These are phyloP conservation scores for Aspergillus carlsbadensis DNA, from an alignment of 495 filamentous ascomycete species.

Conservation along the genomic window DNA sequence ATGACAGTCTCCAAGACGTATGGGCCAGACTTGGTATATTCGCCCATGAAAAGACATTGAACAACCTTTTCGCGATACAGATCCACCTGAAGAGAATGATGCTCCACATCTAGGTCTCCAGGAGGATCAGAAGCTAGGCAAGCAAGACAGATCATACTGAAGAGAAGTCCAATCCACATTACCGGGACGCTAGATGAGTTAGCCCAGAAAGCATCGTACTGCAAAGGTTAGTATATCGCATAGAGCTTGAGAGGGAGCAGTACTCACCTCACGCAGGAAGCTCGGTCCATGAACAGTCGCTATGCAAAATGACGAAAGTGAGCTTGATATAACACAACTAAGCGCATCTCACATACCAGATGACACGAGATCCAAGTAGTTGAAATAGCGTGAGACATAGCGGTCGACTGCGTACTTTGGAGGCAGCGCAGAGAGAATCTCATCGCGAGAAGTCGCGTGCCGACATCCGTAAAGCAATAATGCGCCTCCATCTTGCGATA, in stretches of 20 bases:
- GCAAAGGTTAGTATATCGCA: neutral
- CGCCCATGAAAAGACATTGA: constrained; percentile 30
- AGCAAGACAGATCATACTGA: constrained; percentile 30
- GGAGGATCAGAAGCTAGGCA: constrained; percentile 7
- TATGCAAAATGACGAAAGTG: neutral
- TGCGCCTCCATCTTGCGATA: constrained; percentile 2
- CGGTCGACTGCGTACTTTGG: constrained; percentile 32
- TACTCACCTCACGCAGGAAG: constrained; percentile 22
- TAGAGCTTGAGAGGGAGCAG: neutral
- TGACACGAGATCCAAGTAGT: constrained; percentile 26
- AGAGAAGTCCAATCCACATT: constrained; percentile 33
- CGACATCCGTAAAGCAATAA: constrained; percentile 35
- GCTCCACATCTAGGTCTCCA: constrained; percentile 12
- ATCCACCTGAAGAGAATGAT: constrained; percentile 18
- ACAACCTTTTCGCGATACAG: constrained; percentile 26
- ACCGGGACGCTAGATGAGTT: constrained; percentile 19
- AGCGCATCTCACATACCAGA: constrained; percentile 12
- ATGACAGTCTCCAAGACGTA: constrained; percentile 31
- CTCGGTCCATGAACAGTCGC: constrained; percentile 23
- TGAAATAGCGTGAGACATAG: constrained; percentile 24
- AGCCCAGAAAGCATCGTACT: constrained; percentile 37
- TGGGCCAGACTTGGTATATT: constrained; percentile 26
- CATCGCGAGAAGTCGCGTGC: constrained; percentile 25
- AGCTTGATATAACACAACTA: neutral
- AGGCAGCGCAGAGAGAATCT: constrained; percentile 37